A percentile compares a stretch with the other conserved stretches of the same genome.
Evolutionary conservation across 371 early-diverging fungal species (phyloP).

Genomic region (Zancudomyces culisetae): DNA sequence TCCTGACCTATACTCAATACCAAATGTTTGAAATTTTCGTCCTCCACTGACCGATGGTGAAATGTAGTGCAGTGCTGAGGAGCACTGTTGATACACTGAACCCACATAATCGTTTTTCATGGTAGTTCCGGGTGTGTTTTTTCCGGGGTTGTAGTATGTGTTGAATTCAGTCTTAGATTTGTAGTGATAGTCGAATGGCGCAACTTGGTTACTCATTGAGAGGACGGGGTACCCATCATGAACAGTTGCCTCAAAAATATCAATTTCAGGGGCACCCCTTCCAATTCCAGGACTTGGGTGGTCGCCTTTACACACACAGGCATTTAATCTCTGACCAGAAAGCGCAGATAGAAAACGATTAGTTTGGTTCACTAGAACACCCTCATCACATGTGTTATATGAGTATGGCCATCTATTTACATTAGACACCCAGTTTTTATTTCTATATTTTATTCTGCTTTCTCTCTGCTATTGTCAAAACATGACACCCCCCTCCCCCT

Average conservation of each 20-base stretch:
- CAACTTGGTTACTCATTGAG: constrained; percentile 29
- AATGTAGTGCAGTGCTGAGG: constrained; percentile 22
- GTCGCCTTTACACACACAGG: constrained; percentile 30
- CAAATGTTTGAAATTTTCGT: constrained; percentile 21
- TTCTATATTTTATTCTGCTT: too few relatives aligned
- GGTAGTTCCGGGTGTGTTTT: constrained; percentile 12
- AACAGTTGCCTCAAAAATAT: constrained; percentile 29
- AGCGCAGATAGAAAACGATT: constrained; percentile 22
- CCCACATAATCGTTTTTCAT: constrained; percentile 25
- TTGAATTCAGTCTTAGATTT: constrained; percentile 14
- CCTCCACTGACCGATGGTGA: constrained; percentile 16
- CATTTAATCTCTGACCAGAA: constrained; percentile 30
- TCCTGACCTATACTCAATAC: constrained; percentile 28
- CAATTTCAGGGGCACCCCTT: constrained; percentile 35
- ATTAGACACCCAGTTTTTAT: too few relatives aligned
- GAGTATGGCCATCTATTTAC: constrained; percentile 29
- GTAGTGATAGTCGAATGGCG: constrained; percentile 28
- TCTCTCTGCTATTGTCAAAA: too few relatives aligned
- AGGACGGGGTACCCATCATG: constrained; percentile 10
- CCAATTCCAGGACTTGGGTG: constrained; percentile 32
- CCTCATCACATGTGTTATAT: constrained; percentile 29
- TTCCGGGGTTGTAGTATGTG: neutral
- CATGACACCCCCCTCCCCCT: too few relatives aligned
- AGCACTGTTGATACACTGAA: constrained; percentile 22
- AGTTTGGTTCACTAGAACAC: constrained; percentile 29